Base-by-base conservation (phyloP, 768 basidiomycete genomes). In the Arthromyces matolae region DNA sequence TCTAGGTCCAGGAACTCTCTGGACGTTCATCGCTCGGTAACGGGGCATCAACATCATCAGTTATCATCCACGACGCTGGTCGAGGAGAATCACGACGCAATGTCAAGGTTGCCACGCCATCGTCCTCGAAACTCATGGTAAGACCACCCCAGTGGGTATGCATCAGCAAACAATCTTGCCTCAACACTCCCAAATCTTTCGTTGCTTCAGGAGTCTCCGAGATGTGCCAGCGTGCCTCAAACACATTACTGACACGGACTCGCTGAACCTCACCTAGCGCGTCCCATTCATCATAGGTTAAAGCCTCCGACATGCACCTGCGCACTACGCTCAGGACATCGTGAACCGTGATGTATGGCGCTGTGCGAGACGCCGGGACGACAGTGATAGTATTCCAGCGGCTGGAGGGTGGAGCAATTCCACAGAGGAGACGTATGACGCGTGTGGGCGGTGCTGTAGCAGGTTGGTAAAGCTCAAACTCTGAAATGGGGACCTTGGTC, bases 121-220 rank as follows among this genome's bases (percentile, higher is more conserved):
- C 68, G 33, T 58, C 57, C 22, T 66, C 64, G 23, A 64, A 53
- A 25, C 68, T 70, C 14, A 69, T 56, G 8, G 76, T 70, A 42
- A 83, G 60, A n/a, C 81, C 81, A 6, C 70, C 78, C 47, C 82
- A 83, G 40, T 66, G 45, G 12, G 71, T 75, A 41, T 77, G 76
- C 41, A 65, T 62, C 29, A 77, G 65, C 22, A 83, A 51, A 54
- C 68, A 77, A 47, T 83, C 81, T 22, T 72, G 63, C 24, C 79
- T 68, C 53, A 72, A 59, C 1, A 80, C 63, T 5, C 80, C 80
- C 4, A 62, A 59, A 10, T 60, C 56, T 19, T 69, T 70, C 18
- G 67, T 63, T 42, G 46, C 60, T 14, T 57, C 54, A 22, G 71
- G 71, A 46, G 75, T 52, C 5, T 52, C 52, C 3, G 76, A 67